Percentiles rank a stretch among this genome's conserved stretches.
phyloP scores from a whole-genome alignment of 148 eudicot species.

The Cornus kousa region DNA sequence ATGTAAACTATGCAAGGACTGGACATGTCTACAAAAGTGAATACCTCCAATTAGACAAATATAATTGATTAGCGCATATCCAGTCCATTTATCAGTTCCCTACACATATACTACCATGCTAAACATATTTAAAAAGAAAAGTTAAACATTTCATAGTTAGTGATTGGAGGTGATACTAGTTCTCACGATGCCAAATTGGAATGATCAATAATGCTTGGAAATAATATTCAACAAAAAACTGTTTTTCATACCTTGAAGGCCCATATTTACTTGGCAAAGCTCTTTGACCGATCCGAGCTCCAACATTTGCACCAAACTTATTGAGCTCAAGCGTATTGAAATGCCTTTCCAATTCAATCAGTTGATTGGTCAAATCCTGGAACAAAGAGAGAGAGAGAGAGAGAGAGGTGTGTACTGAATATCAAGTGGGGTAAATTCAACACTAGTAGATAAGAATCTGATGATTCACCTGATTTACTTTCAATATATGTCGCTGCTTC shows the following conservation, averaged over 20 bases:
- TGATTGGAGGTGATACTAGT: background rate
- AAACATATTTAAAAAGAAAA: background rate
- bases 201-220: background rate
- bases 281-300: conserved; percentile 36
- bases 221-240: background rate
- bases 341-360: conserved; percentile 82
- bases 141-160: background rate
- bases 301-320: conserved; percentile 61
- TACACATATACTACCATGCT: background rate
- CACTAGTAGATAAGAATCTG: background rate
- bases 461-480: conserved; percentile 61
- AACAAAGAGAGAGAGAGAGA: conserved; percentile 11
- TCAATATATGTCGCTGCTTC: conserved; percentile 54
- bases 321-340: conserved; percentile 78
- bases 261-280: conserved; percentile 39
- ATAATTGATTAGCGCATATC: conserved; percentile 4
- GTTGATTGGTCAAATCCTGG: conserved; percentile 70
- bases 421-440: background rate
- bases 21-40: conserved; percentile 50
- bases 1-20: conserved; percentile 70
- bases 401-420: background rate
- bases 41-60: background rate
- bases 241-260: conserved; percentile 57
- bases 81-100: background rate
- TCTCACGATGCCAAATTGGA: conserved; percentile 2